Evolutionary conservation across 2,329 filamentous ascomycete genomes (phyloP), one percentile per base, ranked within the genome.

Genomic region (Paecilomyces sp.): DNA sequence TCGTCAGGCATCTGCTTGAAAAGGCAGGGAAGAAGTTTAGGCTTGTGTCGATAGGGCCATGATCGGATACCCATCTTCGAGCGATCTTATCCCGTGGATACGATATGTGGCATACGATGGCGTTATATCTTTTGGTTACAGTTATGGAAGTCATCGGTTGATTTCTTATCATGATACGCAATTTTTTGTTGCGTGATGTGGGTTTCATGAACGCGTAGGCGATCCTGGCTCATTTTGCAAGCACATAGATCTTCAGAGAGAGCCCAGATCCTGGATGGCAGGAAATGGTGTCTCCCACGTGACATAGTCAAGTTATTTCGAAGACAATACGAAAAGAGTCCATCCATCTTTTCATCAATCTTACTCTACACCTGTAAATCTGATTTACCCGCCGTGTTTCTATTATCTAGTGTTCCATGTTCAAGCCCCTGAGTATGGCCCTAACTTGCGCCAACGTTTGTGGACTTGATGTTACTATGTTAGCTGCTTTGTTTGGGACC

Each of bases 281-380:
- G n/a, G n/a, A 9, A 18, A 22, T 30, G 25, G 13, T n/a, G 30
- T 9, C 36, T 50, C 15, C 52, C 36, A 41, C 56, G 55, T 57
- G 31, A 57, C 66, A 51, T 70, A 64, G 67, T 55, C 41, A 58
- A 34, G 50, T 47, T 13, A 13, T 25, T 54, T 12, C 47, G 33
- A 24, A 22, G 65, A 68, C 67, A 68, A 69, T 69, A 62, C 57
- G 33, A 62, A 57, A 58, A 47, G 15, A 31, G n/a, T 56, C 54
- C 63, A 65, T 68, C 69, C 60, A 55, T 58, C 55, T 63, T 52
- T 60, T 34, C 47, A 30, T n/a, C 57, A 47, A 54, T 47, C 28
- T 50, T 34, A 55, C n/a, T 4, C 57, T 58, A 64, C 63, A 11
- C 4, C 18, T 18, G 56, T 54, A 68, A 71, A 69, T 58, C 63